phyloP scores from a whole-genome alignment of 345 rosid species.

The Abelmoschus esculentus region DNA sequence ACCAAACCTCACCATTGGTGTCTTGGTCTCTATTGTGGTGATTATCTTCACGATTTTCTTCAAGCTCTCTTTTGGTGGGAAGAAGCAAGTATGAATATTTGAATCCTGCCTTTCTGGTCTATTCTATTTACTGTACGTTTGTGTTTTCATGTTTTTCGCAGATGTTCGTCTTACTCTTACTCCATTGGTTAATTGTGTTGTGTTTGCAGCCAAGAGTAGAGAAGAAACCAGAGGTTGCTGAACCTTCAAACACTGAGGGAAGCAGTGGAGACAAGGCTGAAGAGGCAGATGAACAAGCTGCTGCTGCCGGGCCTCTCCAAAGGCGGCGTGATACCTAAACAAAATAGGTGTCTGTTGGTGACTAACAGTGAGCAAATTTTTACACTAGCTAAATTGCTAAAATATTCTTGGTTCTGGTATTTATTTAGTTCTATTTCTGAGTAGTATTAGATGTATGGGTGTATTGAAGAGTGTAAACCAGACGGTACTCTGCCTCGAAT shows the following conservation, averaged over 20 bases:
- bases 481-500: neutral
- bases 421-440: slow-evolving; percentile 11
- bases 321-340: slow-evolving; percentile 53
- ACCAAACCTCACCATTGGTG: slow-evolving; percentile 55
- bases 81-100: slow-evolving; percentile 37
- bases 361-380: slow-evolving; percentile 19
- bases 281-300: slow-evolving; percentile 27
- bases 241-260: slow-evolving; percentile 37
- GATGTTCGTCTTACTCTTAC: neutral
- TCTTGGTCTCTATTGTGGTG: slow-evolving; percentile 44
- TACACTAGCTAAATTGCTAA: slow-evolving; percentile 17
- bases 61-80: slow-evolving; percentile 60
- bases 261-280: slow-evolving; percentile 32
- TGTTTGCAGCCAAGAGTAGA: slow-evolving; percentile 31
- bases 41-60: slow-evolving; percentile 36
- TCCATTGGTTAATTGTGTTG: neutral
- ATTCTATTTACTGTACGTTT: neutral
- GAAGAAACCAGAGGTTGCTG: slow-evolving; percentile 33
- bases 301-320: slow-evolving; percentile 37
- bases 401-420: slow-evolving; percentile 8
- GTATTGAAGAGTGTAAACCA: slow-evolving; percentile 31
- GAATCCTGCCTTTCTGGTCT: neutral
- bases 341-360: neutral
- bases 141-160: neutral
- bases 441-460: slow-evolving; percentile 5